Evolutionary conservation across 164 flowering plant species (phyloP).

Genomic region (Vitis rupestris): DNA sequence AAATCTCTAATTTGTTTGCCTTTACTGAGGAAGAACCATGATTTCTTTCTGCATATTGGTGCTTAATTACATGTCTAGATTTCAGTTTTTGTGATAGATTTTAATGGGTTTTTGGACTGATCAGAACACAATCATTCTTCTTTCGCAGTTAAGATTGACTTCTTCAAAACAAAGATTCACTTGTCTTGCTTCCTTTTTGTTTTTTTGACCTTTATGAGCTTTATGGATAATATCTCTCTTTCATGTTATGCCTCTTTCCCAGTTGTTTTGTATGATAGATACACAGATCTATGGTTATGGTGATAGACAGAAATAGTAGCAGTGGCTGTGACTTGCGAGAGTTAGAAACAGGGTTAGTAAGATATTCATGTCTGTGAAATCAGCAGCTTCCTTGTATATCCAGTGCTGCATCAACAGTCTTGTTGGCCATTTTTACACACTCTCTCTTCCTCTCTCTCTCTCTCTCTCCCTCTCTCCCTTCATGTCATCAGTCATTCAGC

Average conservation of each 20-base stretch:
- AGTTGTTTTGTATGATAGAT: slow-evolving; percentile 14
- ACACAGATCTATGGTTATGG: slow-evolving; percentile 17
- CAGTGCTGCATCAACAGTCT: slow-evolving; percentile 7
- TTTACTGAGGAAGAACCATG: too few species aligned
- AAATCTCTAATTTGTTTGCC: too few species aligned
- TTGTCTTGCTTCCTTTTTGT: slow-evolving; percentile 11
- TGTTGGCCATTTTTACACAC: slow-evolving; percentile 1
- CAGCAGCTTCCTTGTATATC: slow-evolving; percentile 1
- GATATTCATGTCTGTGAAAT: slow-evolving; percentile 6
- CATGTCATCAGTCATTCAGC: slow-evolving; percentile 17
- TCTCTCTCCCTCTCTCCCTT: slow-evolving; percentile 16
- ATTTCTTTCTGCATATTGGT: too few species aligned
- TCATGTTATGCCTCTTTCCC: not conserved
- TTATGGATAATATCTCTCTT: not conserved
- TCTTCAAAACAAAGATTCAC: too few species aligned
- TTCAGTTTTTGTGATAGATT: too few species aligned
- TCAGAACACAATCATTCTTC: too few species aligned
- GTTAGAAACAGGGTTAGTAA: slow-evolving; percentile 1
- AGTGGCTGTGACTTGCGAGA: not conserved
- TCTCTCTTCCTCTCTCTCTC: not conserved
- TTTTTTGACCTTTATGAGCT: slow-evolving; percentile 4
- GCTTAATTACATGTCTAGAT: too few species aligned
- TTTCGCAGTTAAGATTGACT: too few species aligned
- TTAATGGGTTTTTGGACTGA: too few species aligned
- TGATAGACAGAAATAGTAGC: not conserved